phyloP scores from a whole-genome alignment of 768 basidiomycete species.

The Mycena capillaripes region DNA sequence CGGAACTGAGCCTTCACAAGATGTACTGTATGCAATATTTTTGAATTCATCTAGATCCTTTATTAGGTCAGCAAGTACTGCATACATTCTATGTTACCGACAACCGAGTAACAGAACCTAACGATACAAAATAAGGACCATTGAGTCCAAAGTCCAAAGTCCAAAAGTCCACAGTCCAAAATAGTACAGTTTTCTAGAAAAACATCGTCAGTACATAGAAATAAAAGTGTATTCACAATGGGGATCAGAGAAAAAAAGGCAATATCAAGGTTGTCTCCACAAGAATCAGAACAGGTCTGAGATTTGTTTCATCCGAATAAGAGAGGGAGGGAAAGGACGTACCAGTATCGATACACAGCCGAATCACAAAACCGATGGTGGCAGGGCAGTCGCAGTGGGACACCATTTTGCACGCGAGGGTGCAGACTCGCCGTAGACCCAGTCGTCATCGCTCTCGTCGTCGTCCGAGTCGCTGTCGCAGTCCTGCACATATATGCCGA shows the following conservation, averaged over 20 bases:
- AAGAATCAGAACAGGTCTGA: constrained; percentile 37
- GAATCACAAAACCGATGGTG: constrained; percentile 72
- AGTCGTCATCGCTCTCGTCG: constrained; percentile 60
- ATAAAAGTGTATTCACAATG: neutral
- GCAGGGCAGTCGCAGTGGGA: constrained; percentile 68
- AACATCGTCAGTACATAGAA: constrained; percentile 4
- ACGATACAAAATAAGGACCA: constrained; percentile 3
- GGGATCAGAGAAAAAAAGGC: constrained; percentile 34
- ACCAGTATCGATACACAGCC: constrained; percentile 25
- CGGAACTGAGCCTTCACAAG: neutral
- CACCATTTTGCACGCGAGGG: constrained; percentile 67
- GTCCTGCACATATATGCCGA: constrained; percentile 85
- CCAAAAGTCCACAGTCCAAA: neutral
- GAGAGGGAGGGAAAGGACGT: neutral
- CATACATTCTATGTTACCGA: constrained; percentile 1
- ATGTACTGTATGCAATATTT: neutral
- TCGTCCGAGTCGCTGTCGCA: constrained; percentile 70
- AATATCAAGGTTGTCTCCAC: constrained; percentile 34
- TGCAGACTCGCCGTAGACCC: constrained; percentile 73
- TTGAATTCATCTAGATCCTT: neutral
- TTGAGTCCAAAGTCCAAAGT: neutral
- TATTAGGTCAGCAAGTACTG: too few species aligned
- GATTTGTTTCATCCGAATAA: constrained; percentile 33
- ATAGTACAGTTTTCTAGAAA: constrained; percentile 25
- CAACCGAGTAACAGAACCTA: neutral